Evolutionary conservation across 2,329 filamentous ascomycete genomes (phyloP).

Genomic region (Penicillium sp.): DNA sequence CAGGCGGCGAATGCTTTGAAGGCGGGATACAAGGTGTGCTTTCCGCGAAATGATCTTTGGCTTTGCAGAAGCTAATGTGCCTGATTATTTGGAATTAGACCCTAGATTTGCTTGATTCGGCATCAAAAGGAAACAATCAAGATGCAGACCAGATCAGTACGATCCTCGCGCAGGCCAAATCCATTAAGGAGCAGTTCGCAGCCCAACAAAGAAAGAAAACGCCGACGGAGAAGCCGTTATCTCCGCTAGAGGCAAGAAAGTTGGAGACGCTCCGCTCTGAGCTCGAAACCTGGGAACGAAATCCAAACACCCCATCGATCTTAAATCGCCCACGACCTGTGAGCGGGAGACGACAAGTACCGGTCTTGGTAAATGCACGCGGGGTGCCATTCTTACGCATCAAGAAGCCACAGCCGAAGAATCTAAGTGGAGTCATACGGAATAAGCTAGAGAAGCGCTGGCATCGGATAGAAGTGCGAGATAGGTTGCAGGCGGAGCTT

Average conservation of each 20-base stretch:
- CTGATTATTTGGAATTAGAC: slow-evolving; percentile 24
- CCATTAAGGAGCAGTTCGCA: slow-evolving; percentile 20
- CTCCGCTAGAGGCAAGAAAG: slow-evolving; percentile 23
- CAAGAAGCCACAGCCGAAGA: slow-evolving; percentile 43
- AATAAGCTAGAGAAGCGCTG: slow-evolving; percentile 35
- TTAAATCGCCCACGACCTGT: slow-evolving; percentile 35
- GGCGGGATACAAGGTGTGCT: slow-evolving; percentile 41
- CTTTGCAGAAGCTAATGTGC: slow-evolving; percentile 3
- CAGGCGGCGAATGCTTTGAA: slow-evolving; percentile 38
- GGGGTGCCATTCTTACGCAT: slow-evolving; percentile 43
- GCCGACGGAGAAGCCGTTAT: slow-evolving; percentile 20
- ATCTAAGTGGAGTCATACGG: slow-evolving; percentile 36
- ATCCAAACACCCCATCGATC: slow-evolving; percentile 34
- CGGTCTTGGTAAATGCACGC: slow-evolving; percentile 40
- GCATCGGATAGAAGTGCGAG: slow-evolving; percentile 32
- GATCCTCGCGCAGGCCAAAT: slow-evolving; percentile 26
- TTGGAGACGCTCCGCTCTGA: slow-evolving; percentile 25
- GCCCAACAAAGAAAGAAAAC: slow-evolving; percentile 19
- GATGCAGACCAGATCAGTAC: slow-evolving; percentile 23
- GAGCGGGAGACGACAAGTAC: slow-evolving; percentile 38
- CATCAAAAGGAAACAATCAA: slow-evolving; percentile 26
- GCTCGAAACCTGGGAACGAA: slow-evolving; percentile 26
- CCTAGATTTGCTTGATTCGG: slow-evolving; percentile 37
- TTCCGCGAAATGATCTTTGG: neutral
- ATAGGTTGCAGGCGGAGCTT: slow-evolving; percentile 29